A percentile compares a stretch with the other conserved stretches of the same genome.
These are phyloP conservation scores for Sugiyamaella lignohabitans DNA, from an alignment of 805 yeast genomes.

Conservation along the genomic window DNA sequence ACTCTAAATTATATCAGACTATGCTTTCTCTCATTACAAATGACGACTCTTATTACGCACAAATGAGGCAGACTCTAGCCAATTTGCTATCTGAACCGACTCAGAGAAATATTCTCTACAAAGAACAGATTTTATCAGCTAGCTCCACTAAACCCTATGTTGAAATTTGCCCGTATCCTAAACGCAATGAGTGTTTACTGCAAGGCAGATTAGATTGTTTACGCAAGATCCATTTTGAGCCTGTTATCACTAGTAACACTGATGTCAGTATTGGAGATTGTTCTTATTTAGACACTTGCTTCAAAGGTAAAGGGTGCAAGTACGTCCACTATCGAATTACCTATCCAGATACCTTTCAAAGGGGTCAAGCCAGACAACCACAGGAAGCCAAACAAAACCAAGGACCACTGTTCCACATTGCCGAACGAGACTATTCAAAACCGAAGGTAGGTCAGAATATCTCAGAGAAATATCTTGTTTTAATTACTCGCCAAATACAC, in stretches of 20 bases:
- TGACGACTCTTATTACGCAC: not conserved
- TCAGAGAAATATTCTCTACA: not conserved
- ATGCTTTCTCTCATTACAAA: not conserved
- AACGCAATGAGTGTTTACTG: conserved; percentile 14
- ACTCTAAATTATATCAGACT: not conserved
- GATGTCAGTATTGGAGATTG: conserved; percentile 79
- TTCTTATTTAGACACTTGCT: conserved; percentile 90
- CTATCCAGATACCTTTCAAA: conserved; percentile 25
- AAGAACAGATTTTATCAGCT: not conserved
- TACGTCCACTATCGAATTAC: conserved; percentile 61
- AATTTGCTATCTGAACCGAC: not conserved
- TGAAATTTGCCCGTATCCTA: conserved; percentile 18
- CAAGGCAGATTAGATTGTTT: conserved; percentile 18
- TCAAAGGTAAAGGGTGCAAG: conserved; percentile 71
- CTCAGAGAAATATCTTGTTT: no score
- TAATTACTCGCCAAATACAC: no score
- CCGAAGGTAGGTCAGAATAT: not conserved
- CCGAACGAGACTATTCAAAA: not conserved
- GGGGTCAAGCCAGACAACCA: no score
- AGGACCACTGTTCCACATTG: conserved; percentile 10
- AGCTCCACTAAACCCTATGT: not conserved
- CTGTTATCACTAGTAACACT: conserved; percentile 41
- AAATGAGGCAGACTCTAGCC: not conserved
- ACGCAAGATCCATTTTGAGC: conserved; percentile 32
- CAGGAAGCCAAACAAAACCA: conserved; percentile 10